These are phyloP conservation scores for Teunomyces tritomae DNA, from an alignment of 805 yeast species.

Conservation along the genomic window DNA sequence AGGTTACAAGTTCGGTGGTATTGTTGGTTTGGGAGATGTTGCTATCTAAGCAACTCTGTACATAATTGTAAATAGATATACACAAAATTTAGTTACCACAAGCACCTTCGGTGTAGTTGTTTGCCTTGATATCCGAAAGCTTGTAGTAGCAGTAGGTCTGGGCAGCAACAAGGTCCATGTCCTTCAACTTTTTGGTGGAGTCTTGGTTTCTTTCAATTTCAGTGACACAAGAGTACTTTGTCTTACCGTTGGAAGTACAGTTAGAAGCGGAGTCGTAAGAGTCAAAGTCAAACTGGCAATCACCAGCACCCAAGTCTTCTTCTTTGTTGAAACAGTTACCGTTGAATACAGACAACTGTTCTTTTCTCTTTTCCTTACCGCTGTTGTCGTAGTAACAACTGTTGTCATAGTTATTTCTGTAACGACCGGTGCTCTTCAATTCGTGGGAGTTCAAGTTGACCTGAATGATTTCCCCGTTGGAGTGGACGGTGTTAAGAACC, in stretches of 20 bases:
- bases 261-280: slow-evolving; percentile 9
- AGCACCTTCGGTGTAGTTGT: slow-evolving; percentile 10
- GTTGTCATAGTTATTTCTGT: slow-evolving; percentile 10
- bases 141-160: slow-evolving; percentile 10
- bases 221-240: slow-evolving; percentile 14
- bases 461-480: slow-evolving; percentile 11
- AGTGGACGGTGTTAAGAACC: slow-evolving; percentile 12
- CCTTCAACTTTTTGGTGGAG: slow-evolving; percentile 7
- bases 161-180: slow-evolving; percentile 11
- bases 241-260: slow-evolving; percentile 8
- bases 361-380: neutral
- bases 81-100: slow-evolving; percentile 11
- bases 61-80: slow-evolving; percentile 8
- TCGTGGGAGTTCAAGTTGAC: slow-evolving; percentile 14
- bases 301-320: slow-evolving; percentile 7
- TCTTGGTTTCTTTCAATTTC: slow-evolving; percentile 12
- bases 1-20: slow-evolving; percentile 38
- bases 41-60: slow-evolving; percentile 27
- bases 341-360: slow-evolving; percentile 8
- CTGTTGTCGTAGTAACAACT: slow-evolving; percentile 8
- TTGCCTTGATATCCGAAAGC: slow-evolving; percentile 7
- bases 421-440: slow-evolving; percentile 9
- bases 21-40: slow-evolving; percentile 44
- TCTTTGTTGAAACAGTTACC: slow-evolving; percentile 12
- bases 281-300: slow-evolving; percentile 10